Conservation (phyloP, 208 protist species). For the Trichomonas tenax region DNA sequence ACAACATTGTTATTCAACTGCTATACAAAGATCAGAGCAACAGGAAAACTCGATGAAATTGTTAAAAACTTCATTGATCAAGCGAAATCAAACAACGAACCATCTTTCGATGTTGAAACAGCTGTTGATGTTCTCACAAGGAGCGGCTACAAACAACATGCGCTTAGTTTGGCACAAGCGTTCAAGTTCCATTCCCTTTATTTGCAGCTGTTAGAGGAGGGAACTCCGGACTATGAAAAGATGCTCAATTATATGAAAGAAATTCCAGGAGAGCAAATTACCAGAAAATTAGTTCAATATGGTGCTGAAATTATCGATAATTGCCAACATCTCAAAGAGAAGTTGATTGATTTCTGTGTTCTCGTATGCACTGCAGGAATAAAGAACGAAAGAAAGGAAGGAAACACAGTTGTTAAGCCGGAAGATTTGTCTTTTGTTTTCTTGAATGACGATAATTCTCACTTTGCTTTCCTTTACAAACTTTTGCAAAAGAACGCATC, state of each 20-base stretch:
- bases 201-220: neutral
- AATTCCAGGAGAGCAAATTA: neutral
- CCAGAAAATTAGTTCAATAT: neutral
- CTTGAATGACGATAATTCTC: neutral
- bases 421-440: neutral
- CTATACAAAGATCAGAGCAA: neutral
- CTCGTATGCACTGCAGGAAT: neutral
- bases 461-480: neutral
- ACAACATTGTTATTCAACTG: neutral
- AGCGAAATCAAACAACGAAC: neutral
- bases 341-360: neutral
- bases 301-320: slow-evolving; percentile 13
- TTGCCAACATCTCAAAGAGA: neutral
- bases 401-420: neutral
- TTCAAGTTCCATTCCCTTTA: neutral
- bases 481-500: neutral
- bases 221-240: neutral
- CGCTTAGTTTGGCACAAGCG: neutral
- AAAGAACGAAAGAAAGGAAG: neutral
- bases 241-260: neutral
- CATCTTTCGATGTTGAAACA: neutral
- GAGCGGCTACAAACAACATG: neutral
- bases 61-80: neutral
- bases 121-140: neutral
- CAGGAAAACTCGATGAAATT: neutral